phyloP scores from a whole-genome alignment of 2,329 filamentous ascomycete species.

The Fusarium sp. region DNA sequence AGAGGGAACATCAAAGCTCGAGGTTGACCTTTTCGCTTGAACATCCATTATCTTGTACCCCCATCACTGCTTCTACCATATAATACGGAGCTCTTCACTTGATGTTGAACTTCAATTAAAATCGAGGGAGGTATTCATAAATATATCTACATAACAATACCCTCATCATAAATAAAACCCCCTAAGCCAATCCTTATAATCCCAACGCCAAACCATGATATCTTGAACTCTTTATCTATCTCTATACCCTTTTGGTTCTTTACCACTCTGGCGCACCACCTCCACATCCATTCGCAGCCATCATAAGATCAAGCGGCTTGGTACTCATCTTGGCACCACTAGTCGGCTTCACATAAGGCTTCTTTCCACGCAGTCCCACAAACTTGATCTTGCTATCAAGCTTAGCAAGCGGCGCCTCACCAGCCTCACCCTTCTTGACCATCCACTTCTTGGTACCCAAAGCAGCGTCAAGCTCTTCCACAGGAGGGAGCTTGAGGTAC shows the following conservation, averaged over 20 bases:
- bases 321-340: constrained; percentile 47
- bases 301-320: constrained; percentile 53
- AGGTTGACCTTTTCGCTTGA: too few species aligned
- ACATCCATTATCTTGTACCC: too few species aligned
- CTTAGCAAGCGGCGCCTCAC: constrained; percentile 53
- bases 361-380: constrained; percentile 57
- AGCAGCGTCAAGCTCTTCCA: constrained; percentile 82
- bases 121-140: constrained; percentile 11
- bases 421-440: constrained; percentile 76
- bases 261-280: constrained; percentile 60
- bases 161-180: neutral
- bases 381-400: constrained; percentile 60
- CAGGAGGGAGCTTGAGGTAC: constrained; percentile 82
- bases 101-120: neutral
- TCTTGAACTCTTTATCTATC: neutral
- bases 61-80: neutral
- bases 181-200: neutral
- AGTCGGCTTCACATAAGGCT: constrained; percentile 52
- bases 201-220: constrained; percentile 17
- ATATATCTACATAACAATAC: constrained; percentile 28
- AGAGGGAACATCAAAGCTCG: too few species aligned
- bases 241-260: neutral
- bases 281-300: constrained; percentile 54
- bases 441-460: constrained; percentile 84
- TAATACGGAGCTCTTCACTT: neutral